Evolutionary conservation across 768 basidiomycete species (phyloP).

Genomic region (Leucocoprinus birnbaumii): DNA sequence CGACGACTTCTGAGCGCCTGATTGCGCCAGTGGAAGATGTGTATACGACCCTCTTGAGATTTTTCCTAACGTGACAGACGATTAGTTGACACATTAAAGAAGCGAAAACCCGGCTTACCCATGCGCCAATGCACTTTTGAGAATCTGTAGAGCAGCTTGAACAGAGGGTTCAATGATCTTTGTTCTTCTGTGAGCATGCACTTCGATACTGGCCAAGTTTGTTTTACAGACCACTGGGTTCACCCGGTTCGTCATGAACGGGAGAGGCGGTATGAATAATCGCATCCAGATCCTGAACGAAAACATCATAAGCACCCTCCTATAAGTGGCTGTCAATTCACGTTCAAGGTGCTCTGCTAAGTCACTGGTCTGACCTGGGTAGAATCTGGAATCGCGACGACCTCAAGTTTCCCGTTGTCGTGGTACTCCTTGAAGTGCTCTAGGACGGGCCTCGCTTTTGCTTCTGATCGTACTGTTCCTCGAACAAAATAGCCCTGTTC

Average conservation of each 20-base stretch:
- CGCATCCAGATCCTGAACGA: conserved; percentile 11
- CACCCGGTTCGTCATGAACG: conserved; percentile 3
- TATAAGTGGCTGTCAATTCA: neutral
- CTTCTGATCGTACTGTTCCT: conserved; percentile 9
- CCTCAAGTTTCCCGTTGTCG: conserved; percentile 5
- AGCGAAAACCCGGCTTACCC: neutral
- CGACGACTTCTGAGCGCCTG: neutral
- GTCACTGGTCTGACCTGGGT: neutral
- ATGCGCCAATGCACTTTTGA: conserved; percentile 1
- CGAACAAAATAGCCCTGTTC: conserved; percentile 13
- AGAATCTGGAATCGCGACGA: conserved; percentile 2
- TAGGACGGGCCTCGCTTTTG: conserved; percentile 3
- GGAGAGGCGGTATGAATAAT: conserved; percentile 13
- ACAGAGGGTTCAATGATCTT: conserved; percentile 11
- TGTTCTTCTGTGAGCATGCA: neutral
- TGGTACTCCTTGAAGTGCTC: conserved; percentile 1
- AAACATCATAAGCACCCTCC: conserved; percentile 11
- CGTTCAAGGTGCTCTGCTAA: neutral
- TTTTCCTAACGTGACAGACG: neutral
- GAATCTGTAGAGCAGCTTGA: conserved; percentile 7
- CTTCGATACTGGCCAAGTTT: neutral
- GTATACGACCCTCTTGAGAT: conserved; percentile 7
- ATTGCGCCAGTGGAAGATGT: conserved; percentile 9
- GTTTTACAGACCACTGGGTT: conserved; percentile 4
- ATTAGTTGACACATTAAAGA: too few relatives aligned